phyloP scores from a whole-genome alignment of 371 early-diverging fungal species.

The Zychaea mexicana region DNA sequence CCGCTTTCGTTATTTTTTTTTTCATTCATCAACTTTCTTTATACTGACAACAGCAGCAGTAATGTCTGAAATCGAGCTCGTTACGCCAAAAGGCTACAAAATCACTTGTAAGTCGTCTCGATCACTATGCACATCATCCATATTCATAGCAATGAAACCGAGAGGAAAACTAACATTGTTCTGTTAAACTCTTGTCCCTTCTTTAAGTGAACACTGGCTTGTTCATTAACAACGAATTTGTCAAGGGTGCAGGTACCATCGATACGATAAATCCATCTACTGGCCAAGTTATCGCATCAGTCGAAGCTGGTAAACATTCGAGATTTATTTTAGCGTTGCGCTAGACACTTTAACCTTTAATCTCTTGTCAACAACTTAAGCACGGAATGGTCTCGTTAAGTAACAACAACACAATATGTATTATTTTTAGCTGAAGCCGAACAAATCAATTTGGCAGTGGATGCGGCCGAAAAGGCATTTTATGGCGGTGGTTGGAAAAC shows the following conservation, averaged over 20 bases:
- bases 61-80: too few relatives aligned
- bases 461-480: constrained; percentile 51
- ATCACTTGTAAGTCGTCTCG: too few relatives aligned
- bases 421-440: constrained; percentile 37
- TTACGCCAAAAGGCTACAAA: too few relatives aligned
- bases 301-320: constrained; percentile 33
- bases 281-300: constrained; percentile 37
- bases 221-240: constrained; percentile 58
- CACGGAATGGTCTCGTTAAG: too few relatives aligned
- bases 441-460: constrained; percentile 54
- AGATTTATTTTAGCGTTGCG: constrained; percentile 29
- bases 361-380: constrained; percentile 38
- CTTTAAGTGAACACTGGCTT: constrained; percentile 47
- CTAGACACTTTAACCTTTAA: too few relatives aligned
- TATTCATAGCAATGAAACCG: too few relatives aligned
- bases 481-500: constrained; percentile 36
- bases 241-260: constrained; percentile 39
- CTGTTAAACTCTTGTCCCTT: neutral
- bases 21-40: too few relatives aligned
- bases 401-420: neutral
- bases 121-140: too few relatives aligned
- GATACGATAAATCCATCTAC: constrained; percentile 51
- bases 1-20: too few relatives aligned
- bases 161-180: too few relatives aligned
- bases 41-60: too few relatives aligned